phyloP scores from a whole-genome alignment of 371 early-diverging fungal species.

The Mortierella sp. region DNA sequence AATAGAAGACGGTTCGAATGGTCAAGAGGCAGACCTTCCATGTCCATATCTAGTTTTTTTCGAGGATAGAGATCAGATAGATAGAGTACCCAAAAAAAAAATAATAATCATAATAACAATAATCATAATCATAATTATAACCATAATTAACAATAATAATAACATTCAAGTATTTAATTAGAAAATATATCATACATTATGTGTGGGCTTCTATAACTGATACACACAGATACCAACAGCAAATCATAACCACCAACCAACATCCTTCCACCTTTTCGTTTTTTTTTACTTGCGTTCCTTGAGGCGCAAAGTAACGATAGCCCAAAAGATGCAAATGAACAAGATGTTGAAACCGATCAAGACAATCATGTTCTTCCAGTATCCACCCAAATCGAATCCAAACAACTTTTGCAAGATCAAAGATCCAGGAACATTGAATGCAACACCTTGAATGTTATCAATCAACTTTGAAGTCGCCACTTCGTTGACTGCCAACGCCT shows the following conservation, averaged over 20 bases:
- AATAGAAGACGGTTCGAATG: background rate
- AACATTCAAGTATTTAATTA: background rate
- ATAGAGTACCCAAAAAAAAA: background rate
- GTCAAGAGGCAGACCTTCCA: background rate
- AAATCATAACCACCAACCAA: no score
- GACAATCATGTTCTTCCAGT: constrained; percentile 60
- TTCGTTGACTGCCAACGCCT: constrained; percentile 68
- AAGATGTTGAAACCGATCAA: constrained; percentile 39
- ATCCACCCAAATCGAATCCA: constrained; percentile 64
- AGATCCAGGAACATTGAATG: constrained; percentile 60
- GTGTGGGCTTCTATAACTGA: constrained; percentile 38
- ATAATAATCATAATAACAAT: no score
- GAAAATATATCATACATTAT: constrained; percentile 42
- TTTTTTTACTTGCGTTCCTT: constrained; percentile 47
- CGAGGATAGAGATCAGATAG: background rate
- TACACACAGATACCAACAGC: no score
- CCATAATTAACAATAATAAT: no score
- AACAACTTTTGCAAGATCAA: constrained; percentile 66
- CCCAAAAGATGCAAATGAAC: constrained; percentile 47
- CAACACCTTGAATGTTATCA: constrained; percentile 50
- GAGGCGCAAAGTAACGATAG: constrained; percentile 37
- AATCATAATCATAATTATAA: no score
- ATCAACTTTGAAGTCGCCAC: constrained; percentile 36
- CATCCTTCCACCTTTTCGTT: background rate
- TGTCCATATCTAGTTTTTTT: background rate